These are phyloP conservation scores for Dimargaris xerosporica DNA, from an alignment of 192 early-diverging fungal species.

Conservation along the genomic window DNA sequence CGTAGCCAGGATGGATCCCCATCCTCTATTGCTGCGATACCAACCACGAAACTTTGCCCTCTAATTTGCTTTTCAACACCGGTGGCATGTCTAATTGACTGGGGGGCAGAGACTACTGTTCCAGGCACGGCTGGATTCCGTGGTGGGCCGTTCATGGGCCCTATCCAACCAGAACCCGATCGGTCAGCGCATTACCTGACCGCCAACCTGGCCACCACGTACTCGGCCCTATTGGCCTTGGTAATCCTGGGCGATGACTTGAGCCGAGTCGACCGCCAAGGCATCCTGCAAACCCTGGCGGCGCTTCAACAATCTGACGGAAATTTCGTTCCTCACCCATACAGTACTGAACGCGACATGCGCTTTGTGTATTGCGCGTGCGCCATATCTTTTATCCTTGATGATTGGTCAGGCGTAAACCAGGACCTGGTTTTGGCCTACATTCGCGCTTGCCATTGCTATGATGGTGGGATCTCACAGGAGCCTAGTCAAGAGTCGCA, in stretches of 20 bases:
- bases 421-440: conserved; percentile 33
- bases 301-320: conserved; percentile 55
- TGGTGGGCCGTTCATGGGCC: conserved; percentile 32
- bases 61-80: not conserved
- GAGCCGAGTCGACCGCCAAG: conserved; percentile 54
- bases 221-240: conserved; percentile 69
- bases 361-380: conserved; percentile 88
- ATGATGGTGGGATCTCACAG: conserved; percentile 56
- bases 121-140: conserved; percentile 26
- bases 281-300: conserved; percentile 41
- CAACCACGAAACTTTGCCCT: not conserved
- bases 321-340: conserved; percentile 51
- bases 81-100: not conserved
- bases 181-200: conserved; percentile 28
- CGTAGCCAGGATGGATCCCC: not conserved
- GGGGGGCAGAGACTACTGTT: not conserved
- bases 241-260: conserved; percentile 82
- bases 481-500: conserved; percentile 68
- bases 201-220: conserved; percentile 65
- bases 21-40: conserved; percentile 3
- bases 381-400: conserved; percentile 61
- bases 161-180: conserved; percentile 14
- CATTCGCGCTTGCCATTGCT: conserved; percentile 36
- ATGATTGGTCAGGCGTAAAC: conserved; percentile 85
- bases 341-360: conserved; percentile 68